These are phyloP conservation scores for Coccomyxa subellipsoidea DNA, from an alignment of 163 green algal genomes.

Conservation along the genomic window DNA sequence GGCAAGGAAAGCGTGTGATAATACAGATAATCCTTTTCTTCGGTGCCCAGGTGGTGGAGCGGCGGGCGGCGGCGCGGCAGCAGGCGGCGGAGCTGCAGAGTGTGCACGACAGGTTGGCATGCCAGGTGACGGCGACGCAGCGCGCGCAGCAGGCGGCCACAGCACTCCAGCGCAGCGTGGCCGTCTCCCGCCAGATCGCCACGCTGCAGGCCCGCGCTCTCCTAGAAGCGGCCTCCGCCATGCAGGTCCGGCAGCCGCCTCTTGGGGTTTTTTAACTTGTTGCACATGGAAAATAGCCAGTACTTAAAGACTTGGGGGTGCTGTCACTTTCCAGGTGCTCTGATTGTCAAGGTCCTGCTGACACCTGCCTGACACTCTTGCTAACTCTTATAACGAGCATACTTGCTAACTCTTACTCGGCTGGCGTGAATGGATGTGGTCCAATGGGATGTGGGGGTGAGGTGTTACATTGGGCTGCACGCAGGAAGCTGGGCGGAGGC, in stretches of 20 bases:
- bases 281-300: not conserved
- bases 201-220: not conserved
- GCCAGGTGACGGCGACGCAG: not conserved
- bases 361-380: not conserved
- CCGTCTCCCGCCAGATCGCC: not conserved
- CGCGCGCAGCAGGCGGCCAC: not conserved
- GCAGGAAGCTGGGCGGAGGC: slow-evolving; percentile 21
- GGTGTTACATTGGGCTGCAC: not conserved
- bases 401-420: too few species aligned
- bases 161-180: not conserved
- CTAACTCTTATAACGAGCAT: too few species aligned
- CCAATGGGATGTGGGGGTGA: too few species aligned
- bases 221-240: not conserved
- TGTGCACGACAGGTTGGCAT: not conserved
- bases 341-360: not conserved
- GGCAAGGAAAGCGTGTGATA: too few species aligned
- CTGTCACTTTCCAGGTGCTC: not conserved
- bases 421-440: too few species aligned
- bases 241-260: not conserved
- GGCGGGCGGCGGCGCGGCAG: not conserved
- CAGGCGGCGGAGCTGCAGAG: not conserved
- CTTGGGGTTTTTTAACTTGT: not conserved
- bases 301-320: not conserved
- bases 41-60: not conserved
- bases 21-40: not conserved